Conservation (phyloP, 371 early-diverging fungal species). For the Catenaria anguillulae region DNA sequence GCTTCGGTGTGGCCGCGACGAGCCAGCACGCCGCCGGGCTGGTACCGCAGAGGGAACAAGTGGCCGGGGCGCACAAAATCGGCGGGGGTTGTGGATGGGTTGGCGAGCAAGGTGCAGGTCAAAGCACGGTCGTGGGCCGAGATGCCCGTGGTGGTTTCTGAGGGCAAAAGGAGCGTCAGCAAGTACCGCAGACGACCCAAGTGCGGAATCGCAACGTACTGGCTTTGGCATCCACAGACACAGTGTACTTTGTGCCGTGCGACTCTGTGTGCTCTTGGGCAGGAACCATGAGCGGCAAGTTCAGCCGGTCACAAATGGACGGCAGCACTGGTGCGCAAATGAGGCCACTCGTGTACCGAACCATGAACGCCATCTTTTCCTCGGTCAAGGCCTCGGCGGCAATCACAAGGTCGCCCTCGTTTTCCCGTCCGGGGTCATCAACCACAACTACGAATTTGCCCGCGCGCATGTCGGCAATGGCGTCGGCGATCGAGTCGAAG, state of each 20-base stretch:
- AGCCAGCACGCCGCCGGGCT: conserved; percentile 57
- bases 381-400: conserved; percentile 78
- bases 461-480: background rate
- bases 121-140: conserved; percentile 77
- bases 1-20: conserved; percentile 93
- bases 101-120: conserved; percentile 63
- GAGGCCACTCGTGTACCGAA: conserved; percentile 83
- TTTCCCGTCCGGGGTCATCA: conserved; percentile 93
- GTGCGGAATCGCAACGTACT: conserved; percentile 18
- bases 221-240: conserved; percentile 70
- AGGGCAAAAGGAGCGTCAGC: too few species aligned
- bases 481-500: background rate
- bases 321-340: conserved; percentile 71
- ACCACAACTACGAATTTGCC: conserved; percentile 82
- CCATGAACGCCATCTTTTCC: conserved; percentile 82
- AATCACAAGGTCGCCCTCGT: conserved; percentile 92
- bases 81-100: conserved; percentile 40
- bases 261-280: conserved; percentile 59
- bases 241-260: conserved; percentile 80
- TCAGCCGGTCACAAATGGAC: conserved; percentile 58
- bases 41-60: conserved; percentile 74
- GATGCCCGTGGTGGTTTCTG: conserved; percentile 84
- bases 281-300: conserved; percentile 85
- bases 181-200: background rate
- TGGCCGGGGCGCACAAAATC: conserved; percentile 86